Conservation (phyloP, 2,329 filamentous ascomycete genomes). For the Fonsecaea pedrosoi region DNA sequence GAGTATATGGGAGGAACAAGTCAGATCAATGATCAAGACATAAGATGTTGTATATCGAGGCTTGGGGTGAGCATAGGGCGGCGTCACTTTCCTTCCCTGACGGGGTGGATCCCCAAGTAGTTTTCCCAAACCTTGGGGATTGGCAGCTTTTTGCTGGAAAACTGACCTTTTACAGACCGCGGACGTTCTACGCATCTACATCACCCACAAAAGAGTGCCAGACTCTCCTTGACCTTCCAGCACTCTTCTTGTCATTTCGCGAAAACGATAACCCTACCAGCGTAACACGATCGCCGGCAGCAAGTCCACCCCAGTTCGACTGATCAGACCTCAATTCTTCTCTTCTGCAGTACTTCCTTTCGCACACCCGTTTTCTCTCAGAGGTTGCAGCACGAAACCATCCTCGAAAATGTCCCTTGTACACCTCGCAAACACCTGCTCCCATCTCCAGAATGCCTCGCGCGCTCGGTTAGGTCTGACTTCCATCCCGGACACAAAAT, state of each 20-base stretch:
- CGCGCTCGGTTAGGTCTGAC: constrained; percentile 83
- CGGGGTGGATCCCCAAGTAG: not conserved
- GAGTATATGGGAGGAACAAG: too few relatives aligned
- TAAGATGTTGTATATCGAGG: too few relatives aligned
- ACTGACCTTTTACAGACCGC: not conserved
- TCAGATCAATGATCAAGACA: too few relatives aligned
- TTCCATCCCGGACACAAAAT: constrained; percentile 78
- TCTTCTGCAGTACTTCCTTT: not conserved
- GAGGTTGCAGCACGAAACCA: not conserved
- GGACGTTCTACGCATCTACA: not conserved
- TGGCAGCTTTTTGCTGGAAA: not conserved
- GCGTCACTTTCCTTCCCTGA: too few relatives aligned
- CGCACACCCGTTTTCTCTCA: not conserved
- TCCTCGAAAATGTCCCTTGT: constrained; percentile 68
- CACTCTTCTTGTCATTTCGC: not conserved
- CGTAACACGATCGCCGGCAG: not conserved
- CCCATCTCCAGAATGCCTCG: constrained; percentile 88
- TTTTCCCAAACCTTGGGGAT: not conserved
- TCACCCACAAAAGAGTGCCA: not conserved
- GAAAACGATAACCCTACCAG: not conserved
- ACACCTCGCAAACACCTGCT: constrained; percentile 80
- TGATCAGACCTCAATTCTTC: not conserved
- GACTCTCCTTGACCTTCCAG: not conserved
- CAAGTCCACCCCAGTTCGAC: not conserved
- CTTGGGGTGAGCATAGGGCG: too few relatives aligned